Conservation (phyloP, 306 rosid species). For the Acmispon strigosus region DNA sequence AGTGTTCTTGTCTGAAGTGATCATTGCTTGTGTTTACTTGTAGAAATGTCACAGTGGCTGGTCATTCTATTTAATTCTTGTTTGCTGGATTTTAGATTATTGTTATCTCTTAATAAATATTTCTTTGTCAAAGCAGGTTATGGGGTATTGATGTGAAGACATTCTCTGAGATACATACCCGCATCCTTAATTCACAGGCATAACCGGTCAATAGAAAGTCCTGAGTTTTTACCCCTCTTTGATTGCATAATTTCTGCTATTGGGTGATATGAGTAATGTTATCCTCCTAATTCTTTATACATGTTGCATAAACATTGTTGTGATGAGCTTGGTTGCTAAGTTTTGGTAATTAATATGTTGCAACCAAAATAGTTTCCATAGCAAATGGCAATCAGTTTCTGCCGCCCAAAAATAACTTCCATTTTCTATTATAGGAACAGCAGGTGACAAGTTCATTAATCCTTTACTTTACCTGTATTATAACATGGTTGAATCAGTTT, state of each 20-base stretch:
- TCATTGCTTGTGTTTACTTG: neutral
- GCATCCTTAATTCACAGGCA: conserved; percentile 37
- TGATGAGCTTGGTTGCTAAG: neutral
- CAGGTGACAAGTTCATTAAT: neutral
- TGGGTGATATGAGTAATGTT: neutral
- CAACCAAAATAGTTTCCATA: neutral
- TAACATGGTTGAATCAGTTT: too few relatives aligned
- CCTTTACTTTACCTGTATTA: neutral
- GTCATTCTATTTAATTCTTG: neutral
- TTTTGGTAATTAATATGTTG: conserved; percentile 8
- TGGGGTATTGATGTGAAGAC: conserved; percentile 86
- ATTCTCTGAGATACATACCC: conserved; percentile 50
- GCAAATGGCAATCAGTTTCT: neutral
- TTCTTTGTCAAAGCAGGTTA: conserved; percentile 45
- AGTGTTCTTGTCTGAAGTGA: conserved; percentile 9
- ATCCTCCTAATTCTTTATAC: neutral
- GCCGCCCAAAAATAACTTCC: neutral
- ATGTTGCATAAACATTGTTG: neutral
- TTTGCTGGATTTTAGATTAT: neutral
- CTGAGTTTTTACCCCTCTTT: neutral
- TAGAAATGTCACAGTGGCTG: neutral
- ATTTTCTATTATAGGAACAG: too few relatives aligned
- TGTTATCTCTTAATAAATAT: neutral
- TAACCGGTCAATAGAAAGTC: neutral
- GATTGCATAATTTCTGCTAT: neutral